Percentiles rank a stretch among this genome's conserved stretches.
Conservation (phyloP, 192 early-diverging fungal species). For the Linnemannia hyalina region DNA sequence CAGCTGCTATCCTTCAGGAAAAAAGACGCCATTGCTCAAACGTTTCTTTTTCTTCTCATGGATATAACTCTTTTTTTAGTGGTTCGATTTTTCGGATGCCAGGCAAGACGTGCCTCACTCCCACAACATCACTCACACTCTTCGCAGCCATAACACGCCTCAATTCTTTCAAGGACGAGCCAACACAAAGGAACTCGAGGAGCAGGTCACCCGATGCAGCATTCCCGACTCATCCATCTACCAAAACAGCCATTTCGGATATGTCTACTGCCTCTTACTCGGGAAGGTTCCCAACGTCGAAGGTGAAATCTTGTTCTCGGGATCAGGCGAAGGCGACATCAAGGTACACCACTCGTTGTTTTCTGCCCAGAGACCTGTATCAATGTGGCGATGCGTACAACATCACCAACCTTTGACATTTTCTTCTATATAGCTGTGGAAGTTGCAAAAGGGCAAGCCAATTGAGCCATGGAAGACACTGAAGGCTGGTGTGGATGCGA, state of each 20-base stretch:
- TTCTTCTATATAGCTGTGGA: conserved; percentile 31
- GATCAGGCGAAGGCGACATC: conserved; percentile 78
- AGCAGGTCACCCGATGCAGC: conserved; percentile 66
- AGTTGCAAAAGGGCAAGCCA: conserved; percentile 39
- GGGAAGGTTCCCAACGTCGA: conserved; percentile 65
- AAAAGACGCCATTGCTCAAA: background rate
- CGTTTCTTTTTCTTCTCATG: background rate
- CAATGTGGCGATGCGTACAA: too few species aligned
- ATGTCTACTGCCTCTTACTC: conserved; percentile 75
- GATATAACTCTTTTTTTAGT: conserved; percentile 18
- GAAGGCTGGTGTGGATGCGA: conserved; percentile 59
- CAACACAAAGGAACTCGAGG: conserved; percentile 41
- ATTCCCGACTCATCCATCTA: conserved; percentile 68
- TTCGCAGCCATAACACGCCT: conserved; percentile 30
- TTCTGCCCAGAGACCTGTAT: background rate
- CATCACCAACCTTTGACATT: background rate
- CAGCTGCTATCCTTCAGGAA: background rate
- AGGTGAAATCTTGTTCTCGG: conserved; percentile 68
- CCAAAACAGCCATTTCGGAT: conserved; percentile 79
- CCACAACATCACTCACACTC: conserved; percentile 42
- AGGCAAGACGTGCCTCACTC: conserved; percentile 31
- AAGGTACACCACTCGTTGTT: conserved; percentile 52
- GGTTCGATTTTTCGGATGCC: conserved; percentile 48
- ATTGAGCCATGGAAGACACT: conserved; percentile 50
- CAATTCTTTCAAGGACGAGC: conserved; percentile 24